Conservation (phyloP, 345 rosid species). For the Camelina sativa region DNA sequence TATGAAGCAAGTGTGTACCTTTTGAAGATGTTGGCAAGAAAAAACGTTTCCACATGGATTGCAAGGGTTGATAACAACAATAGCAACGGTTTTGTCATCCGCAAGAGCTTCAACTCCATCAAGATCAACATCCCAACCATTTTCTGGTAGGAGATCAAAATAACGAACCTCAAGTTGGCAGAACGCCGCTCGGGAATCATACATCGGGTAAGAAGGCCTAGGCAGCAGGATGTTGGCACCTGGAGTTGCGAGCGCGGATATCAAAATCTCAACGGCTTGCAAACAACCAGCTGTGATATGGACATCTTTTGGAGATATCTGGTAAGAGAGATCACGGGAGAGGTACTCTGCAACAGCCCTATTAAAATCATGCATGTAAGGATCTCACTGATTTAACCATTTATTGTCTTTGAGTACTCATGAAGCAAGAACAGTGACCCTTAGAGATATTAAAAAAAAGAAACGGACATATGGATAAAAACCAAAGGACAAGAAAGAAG, state of each 20-base stretch:
- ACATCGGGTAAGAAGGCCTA: constrained; percentile 60
- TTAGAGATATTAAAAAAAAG: neutral
- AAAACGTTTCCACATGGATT: constrained; percentile 71
- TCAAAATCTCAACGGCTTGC: constrained; percentile 59
- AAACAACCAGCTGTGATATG: constrained; percentile 58
- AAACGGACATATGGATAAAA: too few relatives aligned
- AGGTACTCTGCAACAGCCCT: constrained; percentile 72
- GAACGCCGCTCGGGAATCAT: constrained; percentile 52
- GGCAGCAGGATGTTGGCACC: constrained; percentile 70
- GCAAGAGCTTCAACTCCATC: constrained; percentile 62
- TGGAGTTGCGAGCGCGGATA: constrained; percentile 56
- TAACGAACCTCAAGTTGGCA: constrained; percentile 55
- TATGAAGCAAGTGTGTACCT: constrained; percentile 33
- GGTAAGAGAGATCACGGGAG: constrained; percentile 55
- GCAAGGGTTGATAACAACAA: constrained; percentile 66
- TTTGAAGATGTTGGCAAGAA: constrained; percentile 58
- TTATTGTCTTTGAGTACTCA: neutral
- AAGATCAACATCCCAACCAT: constrained; percentile 72
- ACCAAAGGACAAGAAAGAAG: neutral
- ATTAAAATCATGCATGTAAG: constrained; percentile 3
- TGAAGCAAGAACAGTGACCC: neutral
- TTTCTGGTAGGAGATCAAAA: constrained; percentile 65
- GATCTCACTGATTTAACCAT: neutral
- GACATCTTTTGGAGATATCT: constrained; percentile 61
- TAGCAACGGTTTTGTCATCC: constrained; percentile 62